A percentile compares a stretch with the other conserved stretches of the same genome.
phyloP scores from a whole-genome alignment of 2,329 filamentous ascomycete species.

The Apiospora marii region DNA sequence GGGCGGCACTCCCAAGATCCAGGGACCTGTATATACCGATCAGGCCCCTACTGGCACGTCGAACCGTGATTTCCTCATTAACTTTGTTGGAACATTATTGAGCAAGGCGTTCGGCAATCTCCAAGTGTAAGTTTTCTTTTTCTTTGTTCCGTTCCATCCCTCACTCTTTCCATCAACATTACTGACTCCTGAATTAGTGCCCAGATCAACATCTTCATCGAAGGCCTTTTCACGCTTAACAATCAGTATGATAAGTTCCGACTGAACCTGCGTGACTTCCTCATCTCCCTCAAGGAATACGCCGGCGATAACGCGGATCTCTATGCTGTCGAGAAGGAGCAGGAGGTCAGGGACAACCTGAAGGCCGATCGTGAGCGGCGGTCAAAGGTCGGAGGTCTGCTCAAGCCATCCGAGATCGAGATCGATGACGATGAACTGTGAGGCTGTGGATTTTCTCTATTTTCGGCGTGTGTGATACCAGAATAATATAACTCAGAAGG shows the following conservation, averaged over 20 bases:
- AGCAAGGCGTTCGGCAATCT: slow-evolving; percentile 94
- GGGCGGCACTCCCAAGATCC: slow-evolving; percentile 79
- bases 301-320: slow-evolving; percentile 94
- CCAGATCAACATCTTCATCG: slow-evolving; percentile 90
- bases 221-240: slow-evolving; percentile 87
- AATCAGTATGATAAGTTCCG: slow-evolving; percentile 94
- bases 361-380: slow-evolving; percentile 89
- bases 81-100: slow-evolving; percentile 85
- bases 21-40: slow-evolving; percentile 89
- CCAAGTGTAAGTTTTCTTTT: slow-evolving; percentile 71
- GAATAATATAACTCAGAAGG: slow-evolving; percentile 25
- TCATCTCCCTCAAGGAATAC: slow-evolving; percentile 97
- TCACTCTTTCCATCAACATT: not conserved
- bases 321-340: slow-evolving; percentile 92
- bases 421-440: slow-evolving; percentile 80
- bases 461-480: slow-evolving; percentile 32
- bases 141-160: not conserved
- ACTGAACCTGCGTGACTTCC: slow-evolving; percentile 92
- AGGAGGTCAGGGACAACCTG: slow-evolving; percentile 85
- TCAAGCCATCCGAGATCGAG: slow-evolving; percentile 97
- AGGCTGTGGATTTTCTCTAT: slow-evolving; percentile 28
- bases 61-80: slow-evolving; percentile 89
- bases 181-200: slow-evolving; percentile 61
- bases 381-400: slow-evolving; percentile 91
- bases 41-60: slow-evolving; percentile 83